Base-by-base conservation (phyloP, 176 grass and related monocot species). In the Canna indica region DNA sequence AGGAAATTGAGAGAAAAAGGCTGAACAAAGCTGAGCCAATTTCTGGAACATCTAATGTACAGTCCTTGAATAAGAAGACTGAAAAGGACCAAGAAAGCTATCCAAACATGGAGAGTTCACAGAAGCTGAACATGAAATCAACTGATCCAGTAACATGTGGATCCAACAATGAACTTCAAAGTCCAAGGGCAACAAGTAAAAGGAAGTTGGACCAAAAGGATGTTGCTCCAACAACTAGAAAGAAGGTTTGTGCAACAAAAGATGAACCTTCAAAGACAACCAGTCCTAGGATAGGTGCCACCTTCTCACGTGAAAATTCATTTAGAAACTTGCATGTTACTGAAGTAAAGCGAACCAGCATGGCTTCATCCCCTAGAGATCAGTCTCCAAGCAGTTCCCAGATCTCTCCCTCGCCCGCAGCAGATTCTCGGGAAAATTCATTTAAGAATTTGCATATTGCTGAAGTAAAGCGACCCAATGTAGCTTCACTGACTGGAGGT, bases 371-470 rank as follows among this genome's bases (percentile, higher is more conserved):
- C 20, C 46, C 53, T 67, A 22, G 52, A 73, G 45, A 68, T 75
- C 88, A 80, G 39, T 41, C 64, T 17, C 30, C 64, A 17, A 87
- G 81, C 61, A 86, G 59, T 82, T 86, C 84, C 44, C 61, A 42
- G 47, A 61, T 90, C 50, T 86, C 87, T 47, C 78, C 82, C 52
- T 87, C 82, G 46, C 79, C 84, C 82, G 83, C 90, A 73, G 65
- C 82, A 67, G 81, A 78, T 67, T 54, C 36, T 61, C 68, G 62
- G 52, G 82, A 85, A 69, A 85, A 72, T 60, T 83, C 82, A 3
- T 78, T 85, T 68, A 91, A 88, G 27, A 85, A 80, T 76, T 73
- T 78, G 41, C 64, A 67, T 62, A 72, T 76, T 12, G 74, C 74
- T 76, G 75, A 47, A 71, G 53, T 78, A 60, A 78, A 75, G 59